Evolutionary conservation across 2,329 filamentous ascomycete genomes (phyloP).

Genomic region (Stachybotrys chlorohalonatus): DNA sequence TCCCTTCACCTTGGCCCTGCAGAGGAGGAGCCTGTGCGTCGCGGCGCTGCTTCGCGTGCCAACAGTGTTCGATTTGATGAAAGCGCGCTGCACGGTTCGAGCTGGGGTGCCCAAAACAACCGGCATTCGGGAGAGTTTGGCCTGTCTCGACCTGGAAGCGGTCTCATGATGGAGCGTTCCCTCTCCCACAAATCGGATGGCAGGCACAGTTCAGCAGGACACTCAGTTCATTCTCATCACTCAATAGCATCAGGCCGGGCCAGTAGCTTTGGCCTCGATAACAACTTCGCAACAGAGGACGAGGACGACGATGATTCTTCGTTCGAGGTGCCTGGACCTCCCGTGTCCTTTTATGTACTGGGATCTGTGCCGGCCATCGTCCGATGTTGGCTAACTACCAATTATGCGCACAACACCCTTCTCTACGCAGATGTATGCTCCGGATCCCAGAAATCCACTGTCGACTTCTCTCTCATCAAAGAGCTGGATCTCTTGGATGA

Average conservation of each 20-base stretch:
- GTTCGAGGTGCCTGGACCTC: slow-evolving; percentile 62
- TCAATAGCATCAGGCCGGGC: slow-evolving; percentile 72
- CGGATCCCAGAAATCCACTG: slow-evolving; percentile 78
- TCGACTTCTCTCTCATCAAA: slow-evolving; percentile 66
- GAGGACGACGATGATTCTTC: slow-evolving; percentile 60
- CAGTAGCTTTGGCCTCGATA: slow-evolving; percentile 81
- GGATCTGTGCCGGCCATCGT: slow-evolving; percentile 90
- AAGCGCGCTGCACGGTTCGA: slow-evolving; percentile 78
- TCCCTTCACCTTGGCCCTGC: slow-evolving; percentile 72
- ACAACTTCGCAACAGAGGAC: slow-evolving; percentile 51
- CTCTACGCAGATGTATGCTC: slow-evolving; percentile 90
- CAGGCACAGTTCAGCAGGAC: slow-evolving; percentile 84
- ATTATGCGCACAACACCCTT: slow-evolving; percentile 82
- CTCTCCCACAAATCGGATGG: slow-evolving; percentile 95
- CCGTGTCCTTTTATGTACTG: slow-evolving; percentile 75
- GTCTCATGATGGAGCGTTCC: slow-evolving; percentile 83
- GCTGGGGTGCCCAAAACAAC: slow-evolving; percentile 70
- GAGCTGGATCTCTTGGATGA: slow-evolving; percentile 63
- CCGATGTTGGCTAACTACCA: slow-evolving; percentile 85
- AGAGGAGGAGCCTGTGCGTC: slow-evolving; percentile 76
- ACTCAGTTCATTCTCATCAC: slow-evolving; percentile 59
- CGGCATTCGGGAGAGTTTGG: slow-evolving; percentile 78
- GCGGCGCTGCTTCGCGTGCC: slow-evolving; percentile 81
- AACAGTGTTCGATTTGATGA: slow-evolving; percentile 98
- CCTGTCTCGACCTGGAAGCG: slow-evolving; percentile 67